Conservation (phyloP, 2,329 filamentous ascomycete genomes). For the Sclerotinia borealis region DNA sequence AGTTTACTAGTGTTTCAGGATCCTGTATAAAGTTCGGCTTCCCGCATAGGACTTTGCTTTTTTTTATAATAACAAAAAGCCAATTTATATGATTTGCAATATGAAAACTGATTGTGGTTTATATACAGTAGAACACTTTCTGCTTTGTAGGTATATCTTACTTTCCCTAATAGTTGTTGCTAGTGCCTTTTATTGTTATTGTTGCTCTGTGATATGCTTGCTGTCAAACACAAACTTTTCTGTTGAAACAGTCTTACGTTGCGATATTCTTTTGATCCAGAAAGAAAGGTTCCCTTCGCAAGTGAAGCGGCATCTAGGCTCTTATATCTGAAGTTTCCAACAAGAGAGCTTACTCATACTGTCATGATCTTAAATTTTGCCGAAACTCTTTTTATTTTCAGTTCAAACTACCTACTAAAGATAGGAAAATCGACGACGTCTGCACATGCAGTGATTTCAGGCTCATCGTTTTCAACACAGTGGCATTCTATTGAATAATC, state of each 20-base stretch:
- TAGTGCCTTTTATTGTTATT: not conserved
- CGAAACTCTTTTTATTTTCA: not conserved
- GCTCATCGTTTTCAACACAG: not conserved
- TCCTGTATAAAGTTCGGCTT: not conserved
- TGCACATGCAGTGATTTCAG: not conserved
- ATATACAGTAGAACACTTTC: too few species aligned
- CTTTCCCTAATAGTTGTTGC: not conserved
- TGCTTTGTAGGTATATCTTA: not conserved
- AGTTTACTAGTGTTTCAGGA: not conserved
- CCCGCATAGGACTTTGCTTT: not conserved
- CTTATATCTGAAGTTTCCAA: not conserved
- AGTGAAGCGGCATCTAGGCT: not conserved
- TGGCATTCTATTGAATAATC: not conserved
- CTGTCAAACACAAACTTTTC: not conserved
- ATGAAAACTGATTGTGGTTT: not conserved
- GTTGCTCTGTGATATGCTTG: not conserved
- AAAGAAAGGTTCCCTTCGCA: not conserved
- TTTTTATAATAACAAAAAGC: not conserved
- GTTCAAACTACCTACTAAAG: not conserved
- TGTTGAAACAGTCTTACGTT: not conserved
- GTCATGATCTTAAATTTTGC: not conserved
- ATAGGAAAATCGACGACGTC: not conserved
- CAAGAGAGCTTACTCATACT: not conserved
- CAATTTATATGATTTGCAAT: not conserved
- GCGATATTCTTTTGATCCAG: not conserved